Conservation (phyloP, 2,329 filamentous ascomycete genomes). For the Ramichloridium luteum region DNA sequence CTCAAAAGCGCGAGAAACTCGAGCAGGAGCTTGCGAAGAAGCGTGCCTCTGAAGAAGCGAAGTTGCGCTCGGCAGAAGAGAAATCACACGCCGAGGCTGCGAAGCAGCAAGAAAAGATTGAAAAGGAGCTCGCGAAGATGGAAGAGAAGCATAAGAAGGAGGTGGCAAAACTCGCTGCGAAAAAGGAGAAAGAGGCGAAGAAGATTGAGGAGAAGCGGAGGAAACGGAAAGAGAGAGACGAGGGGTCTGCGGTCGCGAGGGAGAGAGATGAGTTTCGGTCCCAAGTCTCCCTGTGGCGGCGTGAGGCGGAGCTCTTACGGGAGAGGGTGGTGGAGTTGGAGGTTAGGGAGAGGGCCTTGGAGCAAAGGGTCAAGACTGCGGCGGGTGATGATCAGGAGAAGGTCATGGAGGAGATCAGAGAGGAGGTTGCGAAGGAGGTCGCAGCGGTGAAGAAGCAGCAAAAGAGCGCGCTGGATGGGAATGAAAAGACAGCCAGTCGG, state of each 20-base stretch:
- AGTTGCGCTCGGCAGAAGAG: constrained; percentile 26
- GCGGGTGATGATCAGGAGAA: too few species aligned
- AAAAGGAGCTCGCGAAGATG: constrained; percentile 50
- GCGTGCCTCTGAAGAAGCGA: constrained; percentile 39
- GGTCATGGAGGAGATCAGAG: too few species aligned
- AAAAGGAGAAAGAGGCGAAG: constrained; percentile 24
- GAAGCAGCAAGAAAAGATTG: constrained; percentile 55
- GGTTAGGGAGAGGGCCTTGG: constrained; percentile 44
- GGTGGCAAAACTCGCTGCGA: constrained; percentile 41
- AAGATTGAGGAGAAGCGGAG: constrained; percentile 35
- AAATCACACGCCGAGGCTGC: constrained; percentile 34
- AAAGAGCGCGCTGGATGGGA: too few species aligned
- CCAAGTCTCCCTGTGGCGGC: constrained; percentile 34
- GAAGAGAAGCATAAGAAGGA: constrained; percentile 53
- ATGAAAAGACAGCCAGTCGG: constrained; percentile 24
- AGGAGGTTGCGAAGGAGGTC: constrained; percentile 23
- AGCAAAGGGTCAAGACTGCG: constrained; percentile 32
- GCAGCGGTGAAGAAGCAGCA: too few species aligned
- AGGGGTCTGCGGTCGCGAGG: constrained; percentile 34
- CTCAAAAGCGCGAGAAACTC: constrained; percentile 48
- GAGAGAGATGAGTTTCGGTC: constrained; percentile 37
- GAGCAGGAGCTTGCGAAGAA: constrained; percentile 50
- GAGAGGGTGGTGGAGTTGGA: constrained; percentile 44
- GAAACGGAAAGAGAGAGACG: constrained; percentile 36
- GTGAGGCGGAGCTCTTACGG: constrained; percentile 39